These are phyloP conservation scores for Fomitopsis serialis DNA, from an alignment of 768 basidiomycete genomes.

Conservation along the genomic window DNA sequence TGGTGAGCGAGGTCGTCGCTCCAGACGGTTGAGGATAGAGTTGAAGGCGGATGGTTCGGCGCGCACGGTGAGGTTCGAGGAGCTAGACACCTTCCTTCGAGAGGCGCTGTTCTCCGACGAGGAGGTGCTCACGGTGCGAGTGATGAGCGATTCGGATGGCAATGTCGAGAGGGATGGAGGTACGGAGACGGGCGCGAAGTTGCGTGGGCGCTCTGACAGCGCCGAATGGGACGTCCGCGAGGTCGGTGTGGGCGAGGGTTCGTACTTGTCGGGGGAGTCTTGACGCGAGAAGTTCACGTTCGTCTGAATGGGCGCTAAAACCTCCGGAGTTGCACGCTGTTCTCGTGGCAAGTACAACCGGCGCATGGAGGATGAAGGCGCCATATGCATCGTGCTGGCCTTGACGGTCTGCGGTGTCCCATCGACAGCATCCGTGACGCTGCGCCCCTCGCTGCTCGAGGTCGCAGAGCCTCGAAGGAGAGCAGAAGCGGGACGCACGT, in stretches of 20 bases:
- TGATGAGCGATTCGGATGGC: slow-evolving; percentile 48
- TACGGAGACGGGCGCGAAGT: slow-evolving; percentile 45
- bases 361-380: slow-evolving; percentile 32
- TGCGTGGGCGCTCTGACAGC: slow-evolving; percentile 36
- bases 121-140: slow-evolving; percentile 12
- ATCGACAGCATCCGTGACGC: slow-evolving; percentile 13
- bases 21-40: slow-evolving; percentile 48
- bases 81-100: slow-evolving; percentile 39
- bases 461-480: slow-evolving; percentile 18
- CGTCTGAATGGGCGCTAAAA: slow-evolving; percentile 7
- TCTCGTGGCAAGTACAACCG: slow-evolving; percentile 56
- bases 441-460: slow-evolving; percentile 26
- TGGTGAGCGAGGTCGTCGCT: slow-evolving; percentile 62
- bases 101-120: slow-evolving; percentile 19
- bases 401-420: slow-evolving; percentile 18
- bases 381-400: slow-evolving; percentile 10
- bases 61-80: slow-evolving; percentile 43
- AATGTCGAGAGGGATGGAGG: slow-evolving; percentile 55
- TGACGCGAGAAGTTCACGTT: slow-evolving; percentile 12
- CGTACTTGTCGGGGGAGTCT: slow-evolving; percentile 30
- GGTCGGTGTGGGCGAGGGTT: slow-evolving; percentile 43
- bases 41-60: slow-evolving; percentile 34
- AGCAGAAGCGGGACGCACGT: slow-evolving; percentile 13
- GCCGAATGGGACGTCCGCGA: slow-evolving; percentile 27
- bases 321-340: slow-evolving; percentile 38